Percentiles rank a stretch among this genome's conserved stretches.
Evolutionary conservation across 805 yeast genomes (phyloP).

Genomic region (Candida rishiriensis): DNA sequence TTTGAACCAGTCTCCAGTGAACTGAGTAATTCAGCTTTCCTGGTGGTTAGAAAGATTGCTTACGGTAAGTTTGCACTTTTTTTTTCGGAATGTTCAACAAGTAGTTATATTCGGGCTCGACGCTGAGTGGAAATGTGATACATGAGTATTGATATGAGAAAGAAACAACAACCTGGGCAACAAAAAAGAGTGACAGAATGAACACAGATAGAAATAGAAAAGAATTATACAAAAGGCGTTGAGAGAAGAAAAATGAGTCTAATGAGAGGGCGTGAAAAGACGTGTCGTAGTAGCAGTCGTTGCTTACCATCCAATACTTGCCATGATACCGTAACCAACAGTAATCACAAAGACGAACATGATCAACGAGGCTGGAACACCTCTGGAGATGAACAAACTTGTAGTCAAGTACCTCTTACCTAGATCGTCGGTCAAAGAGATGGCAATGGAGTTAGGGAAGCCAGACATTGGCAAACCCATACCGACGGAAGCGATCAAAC

Average conservation of each 20-base stretch:
- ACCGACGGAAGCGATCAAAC: conserved; percentile 49
- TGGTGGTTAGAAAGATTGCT: no score
- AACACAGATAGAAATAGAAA: neutral
- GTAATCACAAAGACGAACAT: conserved; percentile 41
- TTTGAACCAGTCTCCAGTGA: neutral
- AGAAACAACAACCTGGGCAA: neutral
- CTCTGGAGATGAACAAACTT: conserved; percentile 45
- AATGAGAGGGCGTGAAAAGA: no score
- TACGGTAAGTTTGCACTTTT: no score
- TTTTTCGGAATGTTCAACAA: no score
- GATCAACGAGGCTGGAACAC: conserved; percentile 46
- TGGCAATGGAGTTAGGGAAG: conserved; percentile 54
- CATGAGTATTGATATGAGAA: neutral
- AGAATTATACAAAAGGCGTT: neutral
- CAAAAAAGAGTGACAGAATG: neutral
- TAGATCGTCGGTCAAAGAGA: conserved; percentile 50
- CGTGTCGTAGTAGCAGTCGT: no score
- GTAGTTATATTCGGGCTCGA: no score
- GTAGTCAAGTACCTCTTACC: conserved; percentile 48
- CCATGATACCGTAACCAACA: conserved; percentile 47
- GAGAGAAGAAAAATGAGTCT: neutral
- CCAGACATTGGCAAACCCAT: conserved; percentile 50
- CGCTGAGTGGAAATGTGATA: no score
- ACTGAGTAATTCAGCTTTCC: no score
- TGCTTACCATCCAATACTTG: conserved; percentile 19